Conservation (phyloP, 108 stramenopile genomes). For the Nitzschia sp. region DNA sequence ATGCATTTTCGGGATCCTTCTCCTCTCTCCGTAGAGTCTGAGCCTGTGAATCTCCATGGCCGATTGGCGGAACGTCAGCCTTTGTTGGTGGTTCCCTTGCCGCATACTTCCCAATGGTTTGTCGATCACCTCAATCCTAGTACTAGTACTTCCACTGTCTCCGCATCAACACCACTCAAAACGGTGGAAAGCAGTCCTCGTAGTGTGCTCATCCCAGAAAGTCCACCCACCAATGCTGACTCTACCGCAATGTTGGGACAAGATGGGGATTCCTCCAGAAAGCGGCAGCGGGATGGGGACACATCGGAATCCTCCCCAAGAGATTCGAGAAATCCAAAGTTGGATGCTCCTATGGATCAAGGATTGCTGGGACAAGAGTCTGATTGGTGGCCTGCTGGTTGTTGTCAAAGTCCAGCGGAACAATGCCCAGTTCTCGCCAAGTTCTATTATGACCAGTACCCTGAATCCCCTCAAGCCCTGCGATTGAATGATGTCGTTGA, state of each 20-base stretch:
- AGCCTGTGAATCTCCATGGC: background rate
- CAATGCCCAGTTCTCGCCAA: conserved; percentile 53
- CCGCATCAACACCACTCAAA: background rate
- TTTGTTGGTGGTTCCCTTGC: conserved; percentile 44
- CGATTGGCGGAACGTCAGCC: conserved; percentile 41
- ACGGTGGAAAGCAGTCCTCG: background rate
- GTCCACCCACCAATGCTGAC: conserved; percentile 2
- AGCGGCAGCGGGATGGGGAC: conserved; percentile 11
- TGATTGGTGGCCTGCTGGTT: conserved; percentile 40
- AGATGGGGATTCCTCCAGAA: background rate
- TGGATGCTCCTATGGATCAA: background rate
- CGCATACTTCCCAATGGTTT: conserved; percentile 35
- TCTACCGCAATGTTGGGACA: background rate
- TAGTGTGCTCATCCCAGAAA: conserved; percentile 10
- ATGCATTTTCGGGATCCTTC: conserved; percentile 28
- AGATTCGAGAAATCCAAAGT: background rate
- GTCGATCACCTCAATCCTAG: background rate
- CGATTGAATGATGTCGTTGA: conserved; percentile 58
- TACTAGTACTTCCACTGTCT: background rate
- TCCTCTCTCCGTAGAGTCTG: background rate
- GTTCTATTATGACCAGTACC: conserved; percentile 50
- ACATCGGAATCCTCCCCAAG: background rate
- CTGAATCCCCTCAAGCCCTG: conserved; percentile 4
- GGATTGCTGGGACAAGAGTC: conserved; percentile 12
- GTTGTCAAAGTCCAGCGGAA: conserved; percentile 10